A percentile compares a stretch with the other conserved stretches of the same genome.
Evolutionary conservation across 768 basidiomycete genomes (phyloP).

Genomic region (Suillus luteus): DNA sequence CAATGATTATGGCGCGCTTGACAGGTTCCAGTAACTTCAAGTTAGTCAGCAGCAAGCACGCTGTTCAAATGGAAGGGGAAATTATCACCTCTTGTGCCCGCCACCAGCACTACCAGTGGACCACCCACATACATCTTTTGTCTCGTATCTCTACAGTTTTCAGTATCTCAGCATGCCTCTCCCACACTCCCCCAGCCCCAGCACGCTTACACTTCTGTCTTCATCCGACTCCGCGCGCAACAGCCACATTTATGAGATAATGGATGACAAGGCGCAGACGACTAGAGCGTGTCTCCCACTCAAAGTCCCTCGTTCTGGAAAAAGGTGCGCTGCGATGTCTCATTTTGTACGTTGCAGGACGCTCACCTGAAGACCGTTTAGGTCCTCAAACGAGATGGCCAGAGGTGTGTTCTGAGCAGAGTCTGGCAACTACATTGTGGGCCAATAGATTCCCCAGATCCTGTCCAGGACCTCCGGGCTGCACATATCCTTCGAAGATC

Average conservation of each 20-base stretch:
- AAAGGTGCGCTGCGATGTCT: neutral
- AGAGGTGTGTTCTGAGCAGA: neutral
- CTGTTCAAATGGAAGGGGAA: too few species aligned
- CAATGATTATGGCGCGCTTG: too few species aligned
- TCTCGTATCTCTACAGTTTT: neutral
- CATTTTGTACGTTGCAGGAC: neutral
- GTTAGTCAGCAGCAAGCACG: too few species aligned
- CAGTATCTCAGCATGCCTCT: neutral
- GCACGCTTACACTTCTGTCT: neutral
- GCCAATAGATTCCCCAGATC: neutral
- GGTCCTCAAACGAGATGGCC: neutral
- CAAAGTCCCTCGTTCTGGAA: neutral
- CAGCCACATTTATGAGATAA: neutral
- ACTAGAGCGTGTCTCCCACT: neutral
- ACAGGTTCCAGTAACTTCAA: too few species aligned
- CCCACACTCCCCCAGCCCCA: neutral
- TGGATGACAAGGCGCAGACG: neutral
- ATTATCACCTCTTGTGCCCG: too few species aligned
- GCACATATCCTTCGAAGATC: too few species aligned
- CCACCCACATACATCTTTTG: too few species aligned
- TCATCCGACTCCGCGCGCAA: neutral
- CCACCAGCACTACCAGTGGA: too few species aligned
- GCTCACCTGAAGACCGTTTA: neutral
- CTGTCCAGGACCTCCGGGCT: neutral
- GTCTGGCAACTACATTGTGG: neutral